These are phyloP conservation scores for Malus hybrid DNA, from an alignment of 331 rosid genomes.

Conservation along the genomic window DNA sequence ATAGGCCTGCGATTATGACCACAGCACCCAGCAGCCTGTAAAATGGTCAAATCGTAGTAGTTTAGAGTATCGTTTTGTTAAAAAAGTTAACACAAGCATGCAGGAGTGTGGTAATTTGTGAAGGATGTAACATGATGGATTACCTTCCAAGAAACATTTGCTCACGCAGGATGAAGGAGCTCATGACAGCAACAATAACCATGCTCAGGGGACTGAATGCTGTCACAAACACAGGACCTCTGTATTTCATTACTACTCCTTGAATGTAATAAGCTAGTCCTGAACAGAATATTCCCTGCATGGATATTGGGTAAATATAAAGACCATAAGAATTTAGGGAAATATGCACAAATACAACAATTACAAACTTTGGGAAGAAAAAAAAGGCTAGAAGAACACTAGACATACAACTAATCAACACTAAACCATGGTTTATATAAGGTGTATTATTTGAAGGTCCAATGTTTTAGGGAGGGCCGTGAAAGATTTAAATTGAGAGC, in stretches of 20 bases:
- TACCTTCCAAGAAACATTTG: not conserved
- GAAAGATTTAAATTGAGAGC: too few relatives aligned
- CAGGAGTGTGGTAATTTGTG: constrained; percentile 1
- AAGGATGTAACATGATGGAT: too few relatives aligned
- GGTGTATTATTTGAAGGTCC: not conserved
- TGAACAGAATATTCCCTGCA: constrained; percentile 87
- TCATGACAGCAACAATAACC: constrained; percentile 81
- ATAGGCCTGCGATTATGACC: constrained; percentile 57
- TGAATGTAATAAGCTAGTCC: constrained; percentile 91
- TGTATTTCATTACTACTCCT: constrained; percentile 74
- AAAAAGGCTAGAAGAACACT: too few relatives aligned
- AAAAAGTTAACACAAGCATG: constrained; percentile 37
- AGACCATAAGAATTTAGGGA: not conserved
- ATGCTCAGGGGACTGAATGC: constrained; percentile 78
- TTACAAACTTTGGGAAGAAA: not conserved
- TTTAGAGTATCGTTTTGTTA: not conserved
- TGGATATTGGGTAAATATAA: not conserved
- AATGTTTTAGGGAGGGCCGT: too few relatives aligned
- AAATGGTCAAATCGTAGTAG: not conserved
- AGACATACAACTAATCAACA: too few relatives aligned
- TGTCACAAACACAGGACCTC: constrained; percentile 95
- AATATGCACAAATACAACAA: not conserved
- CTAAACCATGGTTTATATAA: not conserved
- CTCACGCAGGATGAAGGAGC: constrained; percentile 56
- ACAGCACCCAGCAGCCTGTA: constrained; percentile 71